These are phyloP conservation scores for Daldinia decipiens DNA, from an alignment of 495 filamentous ascomycete species.

Conservation along the genomic window DNA sequence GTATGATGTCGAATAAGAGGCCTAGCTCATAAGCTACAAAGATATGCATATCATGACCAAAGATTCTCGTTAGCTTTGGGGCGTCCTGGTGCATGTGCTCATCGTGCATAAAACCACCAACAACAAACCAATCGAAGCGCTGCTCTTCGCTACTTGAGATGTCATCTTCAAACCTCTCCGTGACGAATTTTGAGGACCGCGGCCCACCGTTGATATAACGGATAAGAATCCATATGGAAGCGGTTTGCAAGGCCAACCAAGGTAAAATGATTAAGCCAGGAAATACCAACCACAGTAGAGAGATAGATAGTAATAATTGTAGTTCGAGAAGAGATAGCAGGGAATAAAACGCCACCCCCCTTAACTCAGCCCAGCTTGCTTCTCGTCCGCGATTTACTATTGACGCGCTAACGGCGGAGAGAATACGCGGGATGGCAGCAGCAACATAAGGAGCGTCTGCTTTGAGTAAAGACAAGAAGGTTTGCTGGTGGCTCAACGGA, in stretches of 20 bases:
- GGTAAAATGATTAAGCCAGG: conserved; percentile 46
- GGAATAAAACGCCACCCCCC: conserved; percentile 35
- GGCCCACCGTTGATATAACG: conserved; percentile 12
- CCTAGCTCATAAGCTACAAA: conserved; percentile 48
- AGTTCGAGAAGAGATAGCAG: conserved; percentile 46
- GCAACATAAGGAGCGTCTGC: conserved; percentile 43
- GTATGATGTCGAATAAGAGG: conserved; percentile 47
- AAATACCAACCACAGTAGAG: conserved; percentile 46
- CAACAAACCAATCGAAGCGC: conserved; percentile 52
- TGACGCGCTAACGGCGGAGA: conserved; percentile 32
- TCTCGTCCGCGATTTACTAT: conserved; percentile 11
- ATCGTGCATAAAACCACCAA: conserved; percentile 46
- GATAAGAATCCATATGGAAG: conserved; percentile 34
- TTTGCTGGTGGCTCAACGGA: conserved; percentile 46
- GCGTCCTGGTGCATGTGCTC: conserved; percentile 34
- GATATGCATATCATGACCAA: conserved; percentile 51
- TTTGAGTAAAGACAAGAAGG: conserved; percentile 36
- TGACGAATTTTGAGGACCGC: conserved; percentile 16
- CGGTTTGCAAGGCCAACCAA: conserved; percentile 36
- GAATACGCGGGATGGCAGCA: conserved; percentile 38
- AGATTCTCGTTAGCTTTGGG: conserved; percentile 46
- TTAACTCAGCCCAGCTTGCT: conserved; percentile 40
- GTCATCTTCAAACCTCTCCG: conserved; percentile 43
- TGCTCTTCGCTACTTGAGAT: conserved; percentile 37
- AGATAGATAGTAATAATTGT: conserved; percentile 42